Base-by-base conservation (phyloP, 129 eudicot species). In the Artemisia annua region DNA sequence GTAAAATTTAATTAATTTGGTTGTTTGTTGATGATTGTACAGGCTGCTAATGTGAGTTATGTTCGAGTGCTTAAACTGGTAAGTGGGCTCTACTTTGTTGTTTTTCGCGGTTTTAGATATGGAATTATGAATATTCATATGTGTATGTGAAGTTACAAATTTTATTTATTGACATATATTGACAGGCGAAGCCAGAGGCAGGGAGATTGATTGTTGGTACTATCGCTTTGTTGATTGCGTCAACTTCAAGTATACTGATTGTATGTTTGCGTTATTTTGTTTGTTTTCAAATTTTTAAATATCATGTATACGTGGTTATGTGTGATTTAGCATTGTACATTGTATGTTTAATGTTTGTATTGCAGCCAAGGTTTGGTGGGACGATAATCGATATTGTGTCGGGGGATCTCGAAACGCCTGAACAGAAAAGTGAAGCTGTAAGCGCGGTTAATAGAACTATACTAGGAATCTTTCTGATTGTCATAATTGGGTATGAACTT, bases 341-440 rank as follows among this genome's bases (percentile, higher is more conserved):
- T 65, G 70, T 16, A 19, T 55, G 39, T 62, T 55, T 61, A 17
- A 26, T 77, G 54, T 81, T 67, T 50, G 13, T 69, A 66, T 50
- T 85, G 83, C 86, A 87, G 96, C 94, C 91, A 67, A 87, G 87
- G 75, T 92, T 89, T 83, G 97, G 97, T 48, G 97, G 97, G 63
- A 81, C 78, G 48, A 83, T 92, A 66, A 92, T 92, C 71, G 97
- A 92, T 75, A 92, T 92, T 7, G 97, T 92, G 50, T 87, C 96
- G 0, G 69, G 96, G 52, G 94, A 92, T 69, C 78, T 84, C 13
- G 70, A 81, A 68, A 89, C 91, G 63, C 89, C 89, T 52, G 89
- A 87, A 59, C 91, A 92, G 84, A 83, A 82, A 80, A 78, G 86
- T 63, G 70, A 72, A 83, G 96, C 96, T 52, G 77, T 80, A 77